These are phyloP conservation scores for Microbotryomycetes sp. DNA, from an alignment of 1,284 basidiomycete genomes.

Conservation along the genomic window DNA sequence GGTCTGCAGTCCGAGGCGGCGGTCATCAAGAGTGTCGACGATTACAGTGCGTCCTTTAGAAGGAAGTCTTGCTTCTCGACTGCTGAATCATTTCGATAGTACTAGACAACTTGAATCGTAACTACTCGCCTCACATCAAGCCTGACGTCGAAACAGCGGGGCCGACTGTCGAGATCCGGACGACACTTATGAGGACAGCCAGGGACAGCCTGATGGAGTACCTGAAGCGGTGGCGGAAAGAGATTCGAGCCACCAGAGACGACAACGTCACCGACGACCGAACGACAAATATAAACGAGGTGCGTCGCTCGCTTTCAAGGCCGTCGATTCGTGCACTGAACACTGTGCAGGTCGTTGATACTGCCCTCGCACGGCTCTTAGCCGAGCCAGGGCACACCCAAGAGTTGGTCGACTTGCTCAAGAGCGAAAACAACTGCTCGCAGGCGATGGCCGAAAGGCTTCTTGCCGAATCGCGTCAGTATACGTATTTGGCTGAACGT, in stretches of 20 bases:
- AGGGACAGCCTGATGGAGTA: conserved; percentile 60
- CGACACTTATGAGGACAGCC: conserved; percentile 54
- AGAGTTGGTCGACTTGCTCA: conserved; percentile 58
- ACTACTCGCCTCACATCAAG: conserved; percentile 73
- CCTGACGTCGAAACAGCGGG: conserved; percentile 61
- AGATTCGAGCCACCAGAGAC: conserved; percentile 35
- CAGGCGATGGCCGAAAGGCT: conserved; percentile 44
- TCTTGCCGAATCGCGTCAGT: conserved; percentile 49
- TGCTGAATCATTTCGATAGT: conserved; percentile 50
- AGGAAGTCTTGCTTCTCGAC: conserved; percentile 39
- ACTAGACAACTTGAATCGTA: conserved; percentile 75
- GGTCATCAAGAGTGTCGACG: conserved; percentile 55
- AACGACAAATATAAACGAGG: conserved; percentile 42
- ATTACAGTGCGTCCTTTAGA: conserved; percentile 58
- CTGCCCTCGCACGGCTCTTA: conserved; percentile 66
- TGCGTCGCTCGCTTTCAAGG: conserved; percentile 11
- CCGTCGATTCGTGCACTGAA: conserved; percentile 5
- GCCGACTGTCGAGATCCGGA: conserved; percentile 58
- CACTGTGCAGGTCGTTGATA: conserved; percentile 64
- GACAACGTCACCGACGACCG: neutral
- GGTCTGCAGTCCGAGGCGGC: conserved; percentile 63
- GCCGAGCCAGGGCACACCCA: conserved; percentile 55
- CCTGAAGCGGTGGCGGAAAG: conserved; percentile 50
- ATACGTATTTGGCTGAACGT: conserved; percentile 58
- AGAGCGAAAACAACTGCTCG: conserved; percentile 48